Conservation (phyloP, 768 basidiomycete genomes). For the Pisolithus tinctorius region DNA sequence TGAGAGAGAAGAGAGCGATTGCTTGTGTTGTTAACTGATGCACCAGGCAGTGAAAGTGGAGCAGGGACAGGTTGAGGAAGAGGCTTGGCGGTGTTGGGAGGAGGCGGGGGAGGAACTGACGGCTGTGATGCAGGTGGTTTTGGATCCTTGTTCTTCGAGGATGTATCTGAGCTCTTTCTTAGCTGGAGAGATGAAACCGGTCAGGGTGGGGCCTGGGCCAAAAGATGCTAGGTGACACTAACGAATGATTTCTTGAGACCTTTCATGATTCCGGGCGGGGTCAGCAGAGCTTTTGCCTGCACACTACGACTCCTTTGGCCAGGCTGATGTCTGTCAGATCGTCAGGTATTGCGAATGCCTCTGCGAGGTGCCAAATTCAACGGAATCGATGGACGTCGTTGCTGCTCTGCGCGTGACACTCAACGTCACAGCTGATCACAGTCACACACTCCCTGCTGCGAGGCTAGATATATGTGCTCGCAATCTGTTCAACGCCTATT, state of each 20-base stretch:
- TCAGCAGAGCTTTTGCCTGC: conserved; percentile 13
- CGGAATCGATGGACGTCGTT: conserved; percentile 34
- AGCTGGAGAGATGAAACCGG: conserved; percentile 38
- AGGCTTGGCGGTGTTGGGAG: conserved; percentile 60
- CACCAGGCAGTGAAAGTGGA: conserved; percentile 29
- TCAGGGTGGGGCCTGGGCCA: conserved; percentile 15
- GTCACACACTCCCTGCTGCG: conserved; percentile 14
- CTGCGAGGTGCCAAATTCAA: background rate
- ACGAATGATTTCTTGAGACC: conserved; percentile 81
- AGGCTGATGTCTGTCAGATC: conserved; percentile 5
- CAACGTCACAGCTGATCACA: conserved; percentile 22
- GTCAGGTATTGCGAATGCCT: conserved; percentile 5
- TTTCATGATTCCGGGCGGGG: conserved; percentile 49
- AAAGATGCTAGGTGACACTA: conserved; percentile 20
- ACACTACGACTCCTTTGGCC: conserved; percentile 2
- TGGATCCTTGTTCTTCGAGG: conserved; percentile 63
- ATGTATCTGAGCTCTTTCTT: conserved; percentile 62
- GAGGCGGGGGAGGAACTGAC: conserved; percentile 49
- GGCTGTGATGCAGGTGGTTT: conserved; percentile 38
- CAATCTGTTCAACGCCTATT: background rate
- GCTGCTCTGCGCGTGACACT: conserved; percentile 21
- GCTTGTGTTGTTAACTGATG: conserved; percentile 27
- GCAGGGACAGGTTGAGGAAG: conserved; percentile 46
- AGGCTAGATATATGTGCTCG: background rate
- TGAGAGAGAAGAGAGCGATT: conserved; percentile 39